Conservation (phyloP, 495 filamentous ascomycete species). For the Neurospora terricola region DNA sequence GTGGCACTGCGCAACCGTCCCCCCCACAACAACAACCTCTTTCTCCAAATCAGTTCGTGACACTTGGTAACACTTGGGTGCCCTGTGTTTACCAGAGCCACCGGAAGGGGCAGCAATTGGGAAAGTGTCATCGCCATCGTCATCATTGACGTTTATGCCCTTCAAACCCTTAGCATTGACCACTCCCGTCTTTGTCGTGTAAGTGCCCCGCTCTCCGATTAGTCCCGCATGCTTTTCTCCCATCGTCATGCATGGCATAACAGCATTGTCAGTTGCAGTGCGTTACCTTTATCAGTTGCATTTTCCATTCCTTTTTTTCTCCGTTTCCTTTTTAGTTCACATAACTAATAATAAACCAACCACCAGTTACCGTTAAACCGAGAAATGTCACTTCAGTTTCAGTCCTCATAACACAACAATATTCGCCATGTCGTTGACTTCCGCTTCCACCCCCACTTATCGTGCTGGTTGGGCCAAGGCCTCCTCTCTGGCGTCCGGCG, state of each 20-base stretch:
- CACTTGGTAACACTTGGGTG: neutral
- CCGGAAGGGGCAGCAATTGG: neutral
- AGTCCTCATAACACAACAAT: neutral
- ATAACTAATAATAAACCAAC: neutral
- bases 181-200: neutral
- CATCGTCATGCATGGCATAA: neutral
- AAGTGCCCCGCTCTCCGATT: neutral
- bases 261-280: neutral
- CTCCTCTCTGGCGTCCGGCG: slow-evolving; percentile 9
- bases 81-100: neutral
- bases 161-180: neutral
- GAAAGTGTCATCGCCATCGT: neutral
- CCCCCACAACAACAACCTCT: neutral
- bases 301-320: neutral
- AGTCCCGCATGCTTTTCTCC: neutral
- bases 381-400: neutral
- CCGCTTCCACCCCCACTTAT: slow-evolving; percentile 18
- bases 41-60: neutral
- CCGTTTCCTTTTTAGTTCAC: neutral
- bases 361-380: neutral
- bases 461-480: slow-evolving; percentile 19
- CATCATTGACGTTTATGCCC: neutral
- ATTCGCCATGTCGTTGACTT: slow-evolving; percentile 28
- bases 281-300: neutral
- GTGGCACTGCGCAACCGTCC: neutral